These are phyloP conservation scores for Pleurotus djamor DNA, from an alignment of 768 basidiomycete species.

Conservation along the genomic window DNA sequence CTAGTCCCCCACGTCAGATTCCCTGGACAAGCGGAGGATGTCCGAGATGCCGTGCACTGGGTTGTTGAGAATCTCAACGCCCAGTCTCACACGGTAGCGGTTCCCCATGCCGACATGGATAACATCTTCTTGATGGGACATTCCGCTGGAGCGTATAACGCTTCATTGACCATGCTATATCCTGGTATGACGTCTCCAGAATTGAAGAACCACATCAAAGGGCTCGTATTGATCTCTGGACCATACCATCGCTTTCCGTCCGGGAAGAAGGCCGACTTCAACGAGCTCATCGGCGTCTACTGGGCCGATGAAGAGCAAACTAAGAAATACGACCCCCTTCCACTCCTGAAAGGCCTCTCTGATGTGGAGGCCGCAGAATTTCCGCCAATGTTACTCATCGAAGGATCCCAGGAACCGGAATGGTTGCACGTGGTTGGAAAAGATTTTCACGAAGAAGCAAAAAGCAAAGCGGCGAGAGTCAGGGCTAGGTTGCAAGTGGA, in stretches of 20 bases:
- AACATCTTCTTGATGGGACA: constrained; percentile 53
- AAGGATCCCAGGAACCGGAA: constrained; percentile 53
- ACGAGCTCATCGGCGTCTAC: constrained; percentile 28
- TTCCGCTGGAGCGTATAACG: constrained; percentile 58
- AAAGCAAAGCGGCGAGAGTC: constrained; percentile 25
- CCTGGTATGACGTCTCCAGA: constrained; percentile 30
- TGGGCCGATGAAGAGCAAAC: constrained; percentile 35
- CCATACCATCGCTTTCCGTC: constrained; percentile 34
- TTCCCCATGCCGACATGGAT: constrained; percentile 35
- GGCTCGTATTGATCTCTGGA: constrained; percentile 43
- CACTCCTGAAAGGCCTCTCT: constrained; percentile 34
- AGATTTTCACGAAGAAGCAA: constrained; percentile 36
- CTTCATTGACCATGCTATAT: constrained; percentile 41
- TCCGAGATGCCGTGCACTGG: constrained; percentile 62
- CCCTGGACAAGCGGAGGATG: constrained; percentile 53
- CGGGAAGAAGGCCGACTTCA: constrained; percentile 18
- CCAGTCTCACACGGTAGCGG: not conserved
- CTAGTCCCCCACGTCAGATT: constrained; percentile 54
- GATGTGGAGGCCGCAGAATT: constrained; percentile 30
- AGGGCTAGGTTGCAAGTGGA: constrained; percentile 15
- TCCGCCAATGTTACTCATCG: constrained; percentile 46
- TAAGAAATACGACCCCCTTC: constrained; percentile 34
- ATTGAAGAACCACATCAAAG: constrained; percentile 35
- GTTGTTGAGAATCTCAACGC: constrained; percentile 29
- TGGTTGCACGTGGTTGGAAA: constrained; percentile 32